Conservation (phyloP, 345 rosid species). For the Dimocarpus longan region DNA sequence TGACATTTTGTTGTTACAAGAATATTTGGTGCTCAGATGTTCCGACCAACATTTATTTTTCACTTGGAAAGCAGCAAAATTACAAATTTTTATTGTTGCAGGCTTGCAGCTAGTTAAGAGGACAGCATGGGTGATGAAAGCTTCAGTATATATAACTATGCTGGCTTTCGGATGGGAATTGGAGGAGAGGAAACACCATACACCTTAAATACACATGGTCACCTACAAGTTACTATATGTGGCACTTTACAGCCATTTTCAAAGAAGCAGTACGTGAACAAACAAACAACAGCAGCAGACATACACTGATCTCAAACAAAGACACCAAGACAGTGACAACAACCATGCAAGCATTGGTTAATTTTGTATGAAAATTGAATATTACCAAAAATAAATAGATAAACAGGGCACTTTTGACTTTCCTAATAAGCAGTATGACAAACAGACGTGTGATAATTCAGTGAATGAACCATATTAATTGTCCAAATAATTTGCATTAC, state of each 20-base stretch:
- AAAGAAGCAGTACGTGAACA: not conserved
- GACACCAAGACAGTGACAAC: not conserved
- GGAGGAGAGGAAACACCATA: not conserved
- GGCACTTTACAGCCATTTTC: not conserved
- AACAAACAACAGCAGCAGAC: not conserved
- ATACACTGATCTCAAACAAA: not conserved
- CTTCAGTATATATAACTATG: not conserved
- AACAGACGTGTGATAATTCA: constrained; percentile 2
- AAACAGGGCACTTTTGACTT: not conserved
- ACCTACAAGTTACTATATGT: not conserved
- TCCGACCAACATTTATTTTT: not conserved
- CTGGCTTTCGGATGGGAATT: not conserved
- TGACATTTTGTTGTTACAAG: too few species aligned
- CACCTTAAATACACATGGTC: not conserved
- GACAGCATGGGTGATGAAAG: not conserved
- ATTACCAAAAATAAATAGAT: not conserved
- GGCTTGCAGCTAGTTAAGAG: not conserved
- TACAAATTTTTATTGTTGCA: not conserved
- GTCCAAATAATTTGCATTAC: not conserved
- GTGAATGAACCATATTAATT: not conserved
- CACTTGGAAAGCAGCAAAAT: not conserved
- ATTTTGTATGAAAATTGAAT: not conserved
- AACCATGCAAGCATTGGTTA: not conserved
- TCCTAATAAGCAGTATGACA: not conserved
- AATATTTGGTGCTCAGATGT: not conserved